Base-by-base conservation (phyloP, 208 protist genomes). In the Trypanosomatidae sp. region DNA sequence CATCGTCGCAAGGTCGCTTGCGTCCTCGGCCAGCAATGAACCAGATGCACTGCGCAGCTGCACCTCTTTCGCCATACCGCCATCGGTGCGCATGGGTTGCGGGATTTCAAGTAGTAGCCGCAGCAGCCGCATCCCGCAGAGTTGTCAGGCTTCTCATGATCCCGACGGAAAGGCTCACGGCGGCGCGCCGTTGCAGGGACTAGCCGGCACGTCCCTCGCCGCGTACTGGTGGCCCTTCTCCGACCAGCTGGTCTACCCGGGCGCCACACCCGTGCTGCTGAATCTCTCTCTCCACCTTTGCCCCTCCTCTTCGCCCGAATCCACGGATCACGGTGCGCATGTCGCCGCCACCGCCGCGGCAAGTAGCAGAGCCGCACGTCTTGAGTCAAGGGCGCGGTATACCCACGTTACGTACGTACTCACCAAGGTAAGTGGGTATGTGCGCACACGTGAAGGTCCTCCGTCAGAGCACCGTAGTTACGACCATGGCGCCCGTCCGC, bases 181-280 rank as follows among this genome's bases (percentile, higher is more conserved):
- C 25, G 64, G 19, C 62, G 17, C 10, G 62, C 39, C 22, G 9
- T 19, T 47, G 10, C 41, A 8, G 10, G 22, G 39, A 19, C 7
- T 9, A 41, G 25, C 62, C 25, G 62, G 62, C n/a, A 30, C 15
- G n/a, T n/a, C 59, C 13, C 58, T 33, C 3, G 44, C 22, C n/a
- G n/a, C 69, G 36, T 98, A 96, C 73, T 85, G 92, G 66, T 99
- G 97, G 97, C 98, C 98, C n/a, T 97, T 94, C 72, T 98, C 97
- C 73, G 77, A 91, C 41, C 94, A 98, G 80, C 83, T 89, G 39
- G 59, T 97, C 56, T 98, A 97, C 78, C 77, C 91, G 53, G 83
- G 83, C 5, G 79, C 72, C 59, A 49, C 85, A 41, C 91, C 97
- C 19, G 49, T 98, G 0, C 76, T 97, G 9, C 80, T 98, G 55